Evolutionary conservation across 75 land plant species (phyloP).

Genomic region (Adiantum capillusveneris): DNA sequence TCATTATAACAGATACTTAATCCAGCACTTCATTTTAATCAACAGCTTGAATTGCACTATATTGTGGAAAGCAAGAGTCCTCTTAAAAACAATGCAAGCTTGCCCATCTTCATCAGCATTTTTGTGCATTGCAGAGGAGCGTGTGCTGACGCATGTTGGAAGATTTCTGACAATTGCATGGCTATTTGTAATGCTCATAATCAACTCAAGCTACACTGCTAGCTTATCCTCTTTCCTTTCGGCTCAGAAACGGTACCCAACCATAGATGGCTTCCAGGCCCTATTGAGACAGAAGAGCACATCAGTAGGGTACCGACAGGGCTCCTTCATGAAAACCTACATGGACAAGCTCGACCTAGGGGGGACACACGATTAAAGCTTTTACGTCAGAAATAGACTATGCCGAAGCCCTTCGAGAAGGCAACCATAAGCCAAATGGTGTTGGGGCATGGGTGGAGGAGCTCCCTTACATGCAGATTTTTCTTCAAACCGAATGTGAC

Average conservation of each 20-base stretch:
- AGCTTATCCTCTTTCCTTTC: not conserved
- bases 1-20: too few relatives aligned
- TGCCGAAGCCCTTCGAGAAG: not conserved
- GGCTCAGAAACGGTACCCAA: not conserved
- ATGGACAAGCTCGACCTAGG: not conserved
- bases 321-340: conserved; percentile 1
- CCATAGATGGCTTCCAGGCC: not conserved
- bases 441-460: not conserved
- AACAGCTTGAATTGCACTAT: too few relatives aligned
- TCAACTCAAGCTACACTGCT: conserved; percentile 5
- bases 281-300: not conserved
- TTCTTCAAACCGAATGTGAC: not conserved
- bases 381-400: not conserved
- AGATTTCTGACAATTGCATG: not conserved
- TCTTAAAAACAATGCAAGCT: too few relatives aligned
- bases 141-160: not conserved
- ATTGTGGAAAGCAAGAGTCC: too few relatives aligned
- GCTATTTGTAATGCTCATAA: conserved; percentile 2
- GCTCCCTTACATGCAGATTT: conserved; percentile 2
- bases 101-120: too few relatives aligned
- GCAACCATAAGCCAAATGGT: not conserved
- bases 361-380: not conserved
- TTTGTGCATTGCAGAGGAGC: not conserved
- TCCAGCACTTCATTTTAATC: too few relatives aligned
- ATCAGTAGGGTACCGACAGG: not conserved